Conservation (phyloP, 768 basidiomycete species). For the Amylocystis lapponica region DNA sequence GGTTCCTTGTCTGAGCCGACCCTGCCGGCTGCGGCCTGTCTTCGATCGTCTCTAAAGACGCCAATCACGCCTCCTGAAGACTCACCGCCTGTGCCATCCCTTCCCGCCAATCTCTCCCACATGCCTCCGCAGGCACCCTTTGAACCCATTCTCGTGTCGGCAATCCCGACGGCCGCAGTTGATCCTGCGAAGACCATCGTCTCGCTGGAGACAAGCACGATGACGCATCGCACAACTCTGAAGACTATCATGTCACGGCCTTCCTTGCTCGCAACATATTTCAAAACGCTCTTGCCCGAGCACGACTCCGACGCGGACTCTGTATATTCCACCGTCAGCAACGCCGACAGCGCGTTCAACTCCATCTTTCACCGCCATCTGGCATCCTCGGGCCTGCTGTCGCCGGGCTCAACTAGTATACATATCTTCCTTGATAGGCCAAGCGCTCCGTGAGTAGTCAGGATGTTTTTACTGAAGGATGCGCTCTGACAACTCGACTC, state of each 20-base stretch:
- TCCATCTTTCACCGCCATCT: conserved; percentile 59
- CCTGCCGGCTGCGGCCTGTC: conserved; percentile 11
- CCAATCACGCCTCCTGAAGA: conserved; percentile 28
- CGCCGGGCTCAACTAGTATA: conserved; percentile 40
- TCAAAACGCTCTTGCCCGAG: conserved; percentile 23
- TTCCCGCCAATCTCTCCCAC: conserved; percentile 40
- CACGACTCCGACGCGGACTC: conserved; percentile 36
- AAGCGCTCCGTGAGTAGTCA: conserved; percentile 64
- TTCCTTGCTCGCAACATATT: conserved; percentile 49
- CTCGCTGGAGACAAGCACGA: conserved; percentile 68
- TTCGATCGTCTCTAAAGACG: conserved; percentile 21
- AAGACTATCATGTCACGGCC: conserved; percentile 63
- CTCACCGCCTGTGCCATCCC: conserved; percentile 40
- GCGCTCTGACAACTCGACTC: not conserved
- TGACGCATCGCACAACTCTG: conserved; percentile 59
- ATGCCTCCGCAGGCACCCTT: conserved; percentile 54
- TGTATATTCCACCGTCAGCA: conserved; percentile 51
- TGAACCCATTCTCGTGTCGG: conserved; percentile 52
- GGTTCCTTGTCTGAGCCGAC: not conserved
- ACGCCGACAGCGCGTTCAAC: conserved; percentile 42
- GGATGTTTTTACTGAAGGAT: not conserved
- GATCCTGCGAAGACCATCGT: conserved; percentile 63
- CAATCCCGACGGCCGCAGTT: conserved; percentile 37
- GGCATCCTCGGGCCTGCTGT: conserved; percentile 49
- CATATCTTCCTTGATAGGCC: conserved; percentile 79